Base-by-base conservation (phyloP, 371 early-diverging fungal species). In the Rhizomucor pusillus region DNA sequence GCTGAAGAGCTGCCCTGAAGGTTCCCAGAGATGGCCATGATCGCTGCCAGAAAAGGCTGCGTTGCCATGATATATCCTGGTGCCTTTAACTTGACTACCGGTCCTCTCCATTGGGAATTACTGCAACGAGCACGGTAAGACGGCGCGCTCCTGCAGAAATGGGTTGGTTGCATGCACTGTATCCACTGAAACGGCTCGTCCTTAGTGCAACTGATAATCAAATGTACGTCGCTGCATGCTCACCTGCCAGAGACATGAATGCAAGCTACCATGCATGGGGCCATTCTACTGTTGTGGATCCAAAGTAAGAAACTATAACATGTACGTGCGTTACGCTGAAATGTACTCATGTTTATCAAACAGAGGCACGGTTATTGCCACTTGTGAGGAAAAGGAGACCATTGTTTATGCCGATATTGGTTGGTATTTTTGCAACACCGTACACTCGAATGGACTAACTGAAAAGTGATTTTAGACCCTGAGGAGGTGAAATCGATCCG, bases 51-150 rank as follows among this genome's bases (percentile, higher is more conserved):
- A 23, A 83, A 82, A 56, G 88, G 94, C 1, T 93, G 93, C 58
- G 67, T 93, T 33, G 90, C 87, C 11, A 94, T 98, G 97, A 77
- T 97, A 29, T 98, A 95, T 62, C 98, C 97, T n/a, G 93, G 91
- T 2, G 97, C 97, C 0, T 97, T 97, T 72, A 97, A 97, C 68
- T 84, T 85, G 78, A 91, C 90, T 5, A 98, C 97, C 3, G 97
- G 97, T 11, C 96, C 97, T 3, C 50, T 92, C 57, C 91, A 95
- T 57, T 98, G 97, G 97, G 97, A 98, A 64, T 69, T 96, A 34
- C 65, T 97, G 48, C 86, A 89, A 63, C 81, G 97, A 1, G 91
- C 95, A 0, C 73, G 96, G 60, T 90, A 85, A n/a, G 57, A 74
- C 25, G 81, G 10, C 44, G 13, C 11, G 43, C 20, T 23, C 16